These are phyloP conservation scores for Phalaenopsis hybrid DNA, from an alignment of 116 monocot genomes.

Conservation along the genomic window DNA sequence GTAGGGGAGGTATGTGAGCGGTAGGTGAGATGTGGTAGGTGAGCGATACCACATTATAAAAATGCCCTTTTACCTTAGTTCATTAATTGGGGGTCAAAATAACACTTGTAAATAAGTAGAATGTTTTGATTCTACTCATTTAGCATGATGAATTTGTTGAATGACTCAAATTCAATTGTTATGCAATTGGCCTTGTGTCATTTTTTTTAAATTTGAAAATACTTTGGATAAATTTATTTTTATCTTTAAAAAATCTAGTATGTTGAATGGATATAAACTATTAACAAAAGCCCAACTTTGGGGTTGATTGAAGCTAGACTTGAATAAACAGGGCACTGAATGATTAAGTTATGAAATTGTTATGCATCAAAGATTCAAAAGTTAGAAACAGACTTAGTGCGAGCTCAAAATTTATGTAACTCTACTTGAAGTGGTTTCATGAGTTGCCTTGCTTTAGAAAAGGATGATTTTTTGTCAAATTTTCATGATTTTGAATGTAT, in stretches of 20 bases:
- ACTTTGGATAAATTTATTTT: not conserved
- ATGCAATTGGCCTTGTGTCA: not conserved
- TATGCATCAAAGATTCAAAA: constrained; percentile 78
- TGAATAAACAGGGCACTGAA: not conserved
- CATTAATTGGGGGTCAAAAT: no score
- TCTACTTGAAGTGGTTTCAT: constrained; percentile 20
- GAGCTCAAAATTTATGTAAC: constrained; percentile 27
- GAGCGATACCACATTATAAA: no score
- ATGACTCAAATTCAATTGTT: not conserved
- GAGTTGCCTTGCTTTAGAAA: constrained; percentile 46
- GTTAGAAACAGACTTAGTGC: constrained; percentile 61
- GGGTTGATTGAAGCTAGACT: not conserved
- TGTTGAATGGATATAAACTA: not conserved
- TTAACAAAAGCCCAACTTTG: not conserved
- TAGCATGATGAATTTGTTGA: not conserved
- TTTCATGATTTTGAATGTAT: constrained; percentile 29
- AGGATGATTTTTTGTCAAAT: constrained; percentile 26
- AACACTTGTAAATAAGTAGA: no score
- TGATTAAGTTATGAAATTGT: not conserved
- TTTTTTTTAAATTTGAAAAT: not conserved
- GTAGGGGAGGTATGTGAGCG: no score
- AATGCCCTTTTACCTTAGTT: no score
- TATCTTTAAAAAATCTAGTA: not conserved
- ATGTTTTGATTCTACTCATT: no score
- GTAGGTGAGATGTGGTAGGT: no score